These are phyloP conservation scores for Spathaspora arborariae DNA, from an alignment of 805 yeast species.

Conservation along the genomic window DNA sequence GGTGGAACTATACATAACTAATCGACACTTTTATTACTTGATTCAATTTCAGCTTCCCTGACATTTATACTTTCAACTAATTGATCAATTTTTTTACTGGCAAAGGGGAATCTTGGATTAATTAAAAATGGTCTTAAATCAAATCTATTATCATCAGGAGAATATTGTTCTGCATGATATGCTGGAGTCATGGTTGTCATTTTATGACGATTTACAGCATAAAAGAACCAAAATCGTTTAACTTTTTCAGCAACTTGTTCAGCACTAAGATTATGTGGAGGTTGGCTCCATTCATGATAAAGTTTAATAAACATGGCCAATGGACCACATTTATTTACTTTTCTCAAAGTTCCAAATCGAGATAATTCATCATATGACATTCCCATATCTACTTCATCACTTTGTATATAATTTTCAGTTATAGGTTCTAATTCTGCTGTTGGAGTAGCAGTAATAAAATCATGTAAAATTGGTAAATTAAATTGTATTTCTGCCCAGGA, in stretches of 20 bases:
- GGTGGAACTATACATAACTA: conserved; percentile 31
- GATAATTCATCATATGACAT: conserved; percentile 94
- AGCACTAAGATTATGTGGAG: conserved; percentile 60
- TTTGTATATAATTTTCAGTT: conserved; percentile 86
- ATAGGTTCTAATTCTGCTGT: conserved; percentile 98
- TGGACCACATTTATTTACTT: conserved; percentile 94
- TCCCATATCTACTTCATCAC: conserved; percentile 98
- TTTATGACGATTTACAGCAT: conserved; percentile 94
- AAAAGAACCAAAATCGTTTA: conserved; percentile 85
- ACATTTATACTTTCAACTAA: conserved; percentile 56
- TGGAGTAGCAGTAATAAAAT: conserved; percentile 87
- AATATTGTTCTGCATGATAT: conserved; percentile 96
- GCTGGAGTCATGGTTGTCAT: conserved; percentile 97
- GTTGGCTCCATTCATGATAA: conserved; percentile 88
- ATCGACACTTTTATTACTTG: conserved; percentile 43
- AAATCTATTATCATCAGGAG: conserved; percentile 96
- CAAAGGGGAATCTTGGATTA: conserved; percentile 85
- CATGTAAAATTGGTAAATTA: conserved; percentile 70
- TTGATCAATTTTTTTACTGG: conserved; percentile 81
- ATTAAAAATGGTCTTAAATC: conserved; percentile 95
- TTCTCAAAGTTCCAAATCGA: conserved; percentile 84
- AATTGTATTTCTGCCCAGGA: conserved; percentile 69
- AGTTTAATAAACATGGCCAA: conserved; percentile 89
- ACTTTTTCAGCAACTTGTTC: conserved; percentile 88
- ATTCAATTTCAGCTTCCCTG: conserved; percentile 30